Conservation (phyloP, 306 rosid species). For the Cucurbita pepo region DNA sequence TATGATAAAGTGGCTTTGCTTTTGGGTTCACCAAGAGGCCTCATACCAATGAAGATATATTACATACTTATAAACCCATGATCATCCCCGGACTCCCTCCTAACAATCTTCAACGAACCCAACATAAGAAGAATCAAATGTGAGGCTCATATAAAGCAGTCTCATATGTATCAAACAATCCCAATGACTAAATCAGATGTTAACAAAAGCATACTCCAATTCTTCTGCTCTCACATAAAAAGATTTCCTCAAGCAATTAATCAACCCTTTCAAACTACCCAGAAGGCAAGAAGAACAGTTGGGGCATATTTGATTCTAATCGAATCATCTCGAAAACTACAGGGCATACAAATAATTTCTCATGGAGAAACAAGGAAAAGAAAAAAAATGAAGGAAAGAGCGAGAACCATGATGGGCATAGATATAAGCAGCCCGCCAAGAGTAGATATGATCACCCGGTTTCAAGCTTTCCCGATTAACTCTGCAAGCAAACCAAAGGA, state of each 20-base stretch:
- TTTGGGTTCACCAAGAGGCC: too few species aligned
- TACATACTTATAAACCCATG: too few species aligned
- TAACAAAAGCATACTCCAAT: background rate
- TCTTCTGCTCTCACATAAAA: background rate
- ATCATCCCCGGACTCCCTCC: too few species aligned
- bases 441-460: constrained; percentile 86
- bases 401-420: constrained; percentile 83
- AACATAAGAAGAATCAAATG: background rate
- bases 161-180: background rate
- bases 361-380: background rate
- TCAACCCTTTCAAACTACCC: background rate
- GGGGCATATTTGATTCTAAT: background rate
- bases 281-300: background rate
- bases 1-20: too few species aligned
- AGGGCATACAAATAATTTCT: background rate
- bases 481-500: constrained; percentile 17
- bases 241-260: background rate
- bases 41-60: too few species aligned
- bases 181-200: background rate
- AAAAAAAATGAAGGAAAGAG: background rate
- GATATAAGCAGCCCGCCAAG: constrained; percentile 78
- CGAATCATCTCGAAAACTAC: background rate
- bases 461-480: constrained; percentile 41
- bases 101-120: too few species aligned
- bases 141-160: background rate